These are phyloP conservation scores for Asterochloris erici DNA, from an alignment of 139 green algal species.

Conservation along the genomic window DNA sequence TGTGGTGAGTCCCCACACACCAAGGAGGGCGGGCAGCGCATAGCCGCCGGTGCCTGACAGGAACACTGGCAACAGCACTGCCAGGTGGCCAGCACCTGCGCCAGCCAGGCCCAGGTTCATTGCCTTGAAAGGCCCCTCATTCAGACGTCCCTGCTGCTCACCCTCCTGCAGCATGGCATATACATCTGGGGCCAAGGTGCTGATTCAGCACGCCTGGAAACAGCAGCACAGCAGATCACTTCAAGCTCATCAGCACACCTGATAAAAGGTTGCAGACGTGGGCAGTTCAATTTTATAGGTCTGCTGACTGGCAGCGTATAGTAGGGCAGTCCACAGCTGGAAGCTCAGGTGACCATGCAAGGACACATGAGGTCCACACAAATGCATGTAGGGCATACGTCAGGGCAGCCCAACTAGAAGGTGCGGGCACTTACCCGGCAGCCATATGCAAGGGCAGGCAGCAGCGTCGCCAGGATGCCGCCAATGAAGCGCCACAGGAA, in stretches of 20 bases:
- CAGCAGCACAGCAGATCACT: neutral
- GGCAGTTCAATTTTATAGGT: neutral
- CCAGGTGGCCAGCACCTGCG: conserved; percentile 11
- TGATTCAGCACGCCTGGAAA: neutral
- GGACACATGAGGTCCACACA: neutral
- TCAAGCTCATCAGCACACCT: neutral
- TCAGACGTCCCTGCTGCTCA: neutral
- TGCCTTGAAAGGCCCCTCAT: neutral
- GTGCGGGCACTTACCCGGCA: conserved; percentile 18
- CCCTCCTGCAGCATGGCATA: neutral
- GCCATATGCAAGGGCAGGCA: conserved; percentile 30
- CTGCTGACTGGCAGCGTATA: neutral
- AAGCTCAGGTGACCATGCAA: neutral
- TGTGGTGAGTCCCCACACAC: neutral
- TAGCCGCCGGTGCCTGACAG: conserved; percentile 8
- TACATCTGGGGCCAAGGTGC: neutral
- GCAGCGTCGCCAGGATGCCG: conserved; percentile 29
- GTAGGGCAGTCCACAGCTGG: neutral
- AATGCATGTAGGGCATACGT: neutral
- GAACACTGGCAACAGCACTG: conserved; percentile 6
- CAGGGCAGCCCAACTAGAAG: neutral
- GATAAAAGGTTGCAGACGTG: neutral
- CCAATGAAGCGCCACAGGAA: conserved; percentile 38
- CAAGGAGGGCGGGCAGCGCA: conserved; percentile 4
- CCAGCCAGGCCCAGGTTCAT: neutral